Evolutionary conservation across 2,329 filamentous ascomycete species (phyloP).

Genomic region (Mariannaea elegans): DNA sequence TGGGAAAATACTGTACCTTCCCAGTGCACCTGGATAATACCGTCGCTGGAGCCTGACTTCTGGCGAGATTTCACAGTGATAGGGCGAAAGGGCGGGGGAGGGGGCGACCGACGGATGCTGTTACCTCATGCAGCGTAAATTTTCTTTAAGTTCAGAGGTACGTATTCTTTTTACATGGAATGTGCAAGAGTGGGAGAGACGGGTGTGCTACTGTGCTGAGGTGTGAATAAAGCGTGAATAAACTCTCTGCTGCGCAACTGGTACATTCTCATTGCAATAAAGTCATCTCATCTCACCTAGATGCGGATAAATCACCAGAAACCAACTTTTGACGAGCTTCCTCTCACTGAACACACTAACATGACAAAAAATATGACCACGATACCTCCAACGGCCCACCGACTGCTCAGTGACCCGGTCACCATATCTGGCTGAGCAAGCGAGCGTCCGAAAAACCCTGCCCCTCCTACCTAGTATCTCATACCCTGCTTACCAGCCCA

Average conservation of each 20-base stretch:
- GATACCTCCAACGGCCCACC: no score
- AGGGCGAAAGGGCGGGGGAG: slow-evolving; percentile 27
- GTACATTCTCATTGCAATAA: neutral
- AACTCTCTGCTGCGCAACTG: no score
- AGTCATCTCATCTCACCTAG: neutral
- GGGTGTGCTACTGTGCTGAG: neutral
- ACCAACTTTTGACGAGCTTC: no score
- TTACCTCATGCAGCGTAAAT: slow-evolving; percentile 14
- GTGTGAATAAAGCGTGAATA: neutral
- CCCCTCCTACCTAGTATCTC: no score
- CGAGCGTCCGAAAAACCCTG: slow-evolving; percentile 7
- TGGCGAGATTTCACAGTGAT: slow-evolving; percentile 19
- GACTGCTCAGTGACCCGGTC: neutral
- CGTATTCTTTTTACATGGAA: no score
- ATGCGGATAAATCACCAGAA: neutral
- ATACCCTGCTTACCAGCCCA: neutral
- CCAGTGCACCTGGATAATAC: slow-evolving; percentile 3
- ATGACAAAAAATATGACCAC: neutral
- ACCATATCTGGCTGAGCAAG: slow-evolving; percentile 4
- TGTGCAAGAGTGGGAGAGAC: no score
- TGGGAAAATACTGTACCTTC: slow-evolving; percentile 3
- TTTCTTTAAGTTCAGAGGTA: slow-evolving; percentile 7
- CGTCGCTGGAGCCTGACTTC: slow-evolving; percentile 15
- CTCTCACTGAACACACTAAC: neutral
- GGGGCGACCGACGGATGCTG: neutral